Conservation (phyloP, 2,329 filamentous ascomycete genomes). For the Helotiales sp. region DNA sequence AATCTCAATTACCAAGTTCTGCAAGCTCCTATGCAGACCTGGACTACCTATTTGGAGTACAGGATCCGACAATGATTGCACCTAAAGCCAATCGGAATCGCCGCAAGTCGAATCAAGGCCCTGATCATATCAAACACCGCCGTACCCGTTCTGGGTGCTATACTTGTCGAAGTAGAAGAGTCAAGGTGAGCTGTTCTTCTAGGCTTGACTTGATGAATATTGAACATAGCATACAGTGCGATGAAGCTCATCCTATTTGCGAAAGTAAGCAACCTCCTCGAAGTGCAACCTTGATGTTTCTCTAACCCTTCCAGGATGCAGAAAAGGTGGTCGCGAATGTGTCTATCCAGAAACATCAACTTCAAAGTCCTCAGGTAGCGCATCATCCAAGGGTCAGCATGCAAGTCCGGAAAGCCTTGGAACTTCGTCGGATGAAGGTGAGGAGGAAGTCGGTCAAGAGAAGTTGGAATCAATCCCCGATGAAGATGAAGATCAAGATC, state of each 20-base stretch:
- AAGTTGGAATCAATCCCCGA: constrained; percentile 56
- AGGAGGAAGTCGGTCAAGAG: constrained; percentile 47
- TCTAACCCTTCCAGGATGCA: constrained; percentile 62
- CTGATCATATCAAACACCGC: constrained; percentile 75
- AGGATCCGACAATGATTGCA: constrained; percentile 31
- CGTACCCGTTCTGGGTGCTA: constrained; percentile 92
- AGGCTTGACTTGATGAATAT: not conserved
- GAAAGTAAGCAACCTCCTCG: constrained; percentile 56
- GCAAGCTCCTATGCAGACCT: constrained; percentile 32
- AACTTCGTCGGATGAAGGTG: constrained; percentile 52
- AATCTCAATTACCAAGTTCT: constrained; percentile 26
- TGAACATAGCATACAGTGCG: constrained; percentile 61
- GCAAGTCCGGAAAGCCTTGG: constrained; percentile 43
- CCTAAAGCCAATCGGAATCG: constrained; percentile 31
- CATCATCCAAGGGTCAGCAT: constrained; percentile 34
- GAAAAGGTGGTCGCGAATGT: constrained; percentile 88
- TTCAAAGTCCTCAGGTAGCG: constrained; percentile 30
- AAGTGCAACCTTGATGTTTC: constrained; percentile 18
- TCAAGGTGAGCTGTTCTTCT: constrained; percentile 58
- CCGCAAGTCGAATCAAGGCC: constrained; percentile 29
- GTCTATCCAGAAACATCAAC: constrained; percentile 75
- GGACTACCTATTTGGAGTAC: constrained; percentile 33
- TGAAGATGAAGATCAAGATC: constrained; percentile 50
- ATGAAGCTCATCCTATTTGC: constrained; percentile 84
- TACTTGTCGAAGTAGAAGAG: constrained; percentile 84